These are phyloP conservation scores for Plantago major DNA, from an alignment of 257 asterid genomes.

Conservation along the genomic window DNA sequence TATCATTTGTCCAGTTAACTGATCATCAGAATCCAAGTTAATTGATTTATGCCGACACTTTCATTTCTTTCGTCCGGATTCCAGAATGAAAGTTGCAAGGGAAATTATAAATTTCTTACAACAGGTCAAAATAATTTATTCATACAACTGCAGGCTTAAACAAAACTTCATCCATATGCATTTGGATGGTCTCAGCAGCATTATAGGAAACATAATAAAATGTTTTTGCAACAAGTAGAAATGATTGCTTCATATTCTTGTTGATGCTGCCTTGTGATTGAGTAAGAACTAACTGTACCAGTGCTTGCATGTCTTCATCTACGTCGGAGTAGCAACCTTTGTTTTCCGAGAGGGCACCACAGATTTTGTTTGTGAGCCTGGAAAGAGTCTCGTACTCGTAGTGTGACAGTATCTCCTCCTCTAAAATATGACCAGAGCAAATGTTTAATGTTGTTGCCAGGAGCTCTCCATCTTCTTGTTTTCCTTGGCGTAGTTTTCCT, in stretches of 20 bases:
- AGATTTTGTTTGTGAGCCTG: conserved; percentile 32
- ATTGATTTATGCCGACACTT: too few species aligned
- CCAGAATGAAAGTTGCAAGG: too few species aligned
- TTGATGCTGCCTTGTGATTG: conserved; percentile 19
- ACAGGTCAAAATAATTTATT: background rate
- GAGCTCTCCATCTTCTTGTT: conserved; percentile 34
- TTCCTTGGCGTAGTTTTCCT: conserved; percentile 24
- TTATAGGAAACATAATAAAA: conserved; percentile 29
- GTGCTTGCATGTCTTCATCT: conserved; percentile 25
- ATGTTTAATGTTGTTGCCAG: conserved; percentile 33
- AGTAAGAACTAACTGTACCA: conserved; percentile 27
- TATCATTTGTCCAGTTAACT: too few species aligned
- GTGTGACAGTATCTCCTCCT: conserved; percentile 25
- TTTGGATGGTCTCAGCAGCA: conserved; percentile 20
- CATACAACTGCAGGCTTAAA: conserved; percentile 26
- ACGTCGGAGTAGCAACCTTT: conserved; percentile 25
- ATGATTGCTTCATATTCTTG: conserved; percentile 33
- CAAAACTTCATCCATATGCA: conserved; percentile 32
- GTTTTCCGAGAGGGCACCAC: conserved; percentile 21
- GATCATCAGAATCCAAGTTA: too few species aligned
- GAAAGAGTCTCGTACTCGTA: conserved; percentile 31
- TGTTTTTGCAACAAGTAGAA: conserved; percentile 31
- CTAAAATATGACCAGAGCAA: conserved; percentile 22
- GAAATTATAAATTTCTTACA: too few species aligned
- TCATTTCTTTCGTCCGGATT: too few species aligned